Conservation (phyloP, 345 rosid species). For the Eucalyptus paniculata region DNA sequence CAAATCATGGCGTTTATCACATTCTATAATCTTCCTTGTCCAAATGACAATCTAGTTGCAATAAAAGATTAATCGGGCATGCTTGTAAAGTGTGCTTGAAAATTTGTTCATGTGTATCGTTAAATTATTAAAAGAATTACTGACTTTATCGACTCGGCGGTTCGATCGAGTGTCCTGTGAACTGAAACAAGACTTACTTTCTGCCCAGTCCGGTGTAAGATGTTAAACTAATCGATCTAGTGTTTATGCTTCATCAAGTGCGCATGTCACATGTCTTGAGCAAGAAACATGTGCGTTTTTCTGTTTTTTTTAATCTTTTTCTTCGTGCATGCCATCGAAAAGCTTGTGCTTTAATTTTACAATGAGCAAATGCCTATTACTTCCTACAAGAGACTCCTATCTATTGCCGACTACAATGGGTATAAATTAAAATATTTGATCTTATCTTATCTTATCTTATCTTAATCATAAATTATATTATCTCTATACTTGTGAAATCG, state of each 20-base stretch:
- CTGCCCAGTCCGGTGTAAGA: neutral
- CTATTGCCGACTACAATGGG: neutral
- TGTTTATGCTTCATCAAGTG: neutral
- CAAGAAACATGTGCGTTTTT: neutral
- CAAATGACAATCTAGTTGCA: neutral
- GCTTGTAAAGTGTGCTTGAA: neutral
- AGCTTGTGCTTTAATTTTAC: neutral
- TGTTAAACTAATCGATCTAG: neutral
- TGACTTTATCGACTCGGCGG: neutral
- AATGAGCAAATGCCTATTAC: neutral
- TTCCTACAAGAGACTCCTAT: neutral
- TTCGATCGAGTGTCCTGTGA: neutral
- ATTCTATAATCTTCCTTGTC: neutral
- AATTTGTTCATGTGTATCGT: neutral
- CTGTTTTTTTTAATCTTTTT: too few relatives aligned
- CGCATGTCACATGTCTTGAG: neutral
- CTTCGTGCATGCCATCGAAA: neutral
- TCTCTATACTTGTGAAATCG: neutral
- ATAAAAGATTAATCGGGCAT: neutral
- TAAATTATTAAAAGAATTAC: neutral
- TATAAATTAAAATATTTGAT: neutral
- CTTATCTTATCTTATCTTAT: neutral
- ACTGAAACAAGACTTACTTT: neutral
- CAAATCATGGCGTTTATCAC: neutral
- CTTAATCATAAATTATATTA: neutral